A percentile compares a stretch with the other conserved stretches of the same genome.
phyloP scores from a whole-genome alignment of 2,329 filamentous ascomycete genomes.

The Alternaria postmessia region DNA sequence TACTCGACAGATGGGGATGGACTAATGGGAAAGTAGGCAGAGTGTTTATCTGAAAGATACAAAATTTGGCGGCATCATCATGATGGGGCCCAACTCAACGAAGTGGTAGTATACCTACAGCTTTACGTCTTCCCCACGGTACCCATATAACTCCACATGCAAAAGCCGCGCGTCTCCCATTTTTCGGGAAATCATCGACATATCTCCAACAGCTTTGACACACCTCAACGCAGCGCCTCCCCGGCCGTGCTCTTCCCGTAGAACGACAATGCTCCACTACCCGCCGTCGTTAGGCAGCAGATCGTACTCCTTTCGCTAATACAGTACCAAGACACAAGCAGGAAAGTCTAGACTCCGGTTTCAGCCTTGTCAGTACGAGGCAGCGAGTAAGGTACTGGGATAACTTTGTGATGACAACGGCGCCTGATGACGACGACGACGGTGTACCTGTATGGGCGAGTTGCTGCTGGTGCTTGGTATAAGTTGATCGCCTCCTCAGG shows the following conservation, averaged over 20 bases:
- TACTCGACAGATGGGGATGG: accelerated
- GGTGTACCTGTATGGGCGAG: constrained; percentile 15
- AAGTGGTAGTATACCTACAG: neutral
- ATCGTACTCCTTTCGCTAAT: constrained; percentile 13
- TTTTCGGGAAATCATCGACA: constrained; percentile 25
- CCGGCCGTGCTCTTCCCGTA: constrained; percentile 17
- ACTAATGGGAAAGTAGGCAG: neutral
- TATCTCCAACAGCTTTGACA: constrained; percentile 32
- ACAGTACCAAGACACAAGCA: neutral
- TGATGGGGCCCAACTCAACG: neutral
- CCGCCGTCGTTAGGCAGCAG: constrained; percentile 10
- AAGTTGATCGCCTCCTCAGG: constrained; percentile 24
- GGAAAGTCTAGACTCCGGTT: constrained; percentile 39
- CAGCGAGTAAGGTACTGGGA: constrained; percentile 9
- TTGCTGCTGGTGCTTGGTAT: constrained; percentile 28
- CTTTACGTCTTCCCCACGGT: neutral
- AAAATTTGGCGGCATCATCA: neutral
- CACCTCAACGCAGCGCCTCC: constrained; percentile 27
- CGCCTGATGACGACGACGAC: constrained; percentile 7
- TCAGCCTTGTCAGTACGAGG: constrained; percentile 29
- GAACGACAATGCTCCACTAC: constrained; percentile 24
- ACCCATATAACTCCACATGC: neutral
- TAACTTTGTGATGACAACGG: neutral
- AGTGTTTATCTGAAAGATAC: neutral
- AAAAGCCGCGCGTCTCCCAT: constrained; percentile 24